phyloP scores from a whole-genome alignment of 2,329 filamentous ascomycete genomes.

The Fusarium nygamai region DNA sequence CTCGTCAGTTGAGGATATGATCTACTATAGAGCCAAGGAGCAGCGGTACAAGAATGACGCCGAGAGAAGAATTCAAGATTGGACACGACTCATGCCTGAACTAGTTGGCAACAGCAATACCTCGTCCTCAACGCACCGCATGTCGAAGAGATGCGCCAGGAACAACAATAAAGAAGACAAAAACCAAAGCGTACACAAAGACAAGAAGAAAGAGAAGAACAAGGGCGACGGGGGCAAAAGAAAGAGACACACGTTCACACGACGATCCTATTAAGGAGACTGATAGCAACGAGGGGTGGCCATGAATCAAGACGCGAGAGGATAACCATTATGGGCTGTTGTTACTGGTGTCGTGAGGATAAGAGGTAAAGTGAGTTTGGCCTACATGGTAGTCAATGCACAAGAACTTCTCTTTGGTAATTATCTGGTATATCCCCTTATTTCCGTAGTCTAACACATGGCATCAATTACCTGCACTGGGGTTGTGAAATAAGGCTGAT shows the following conservation, averaged over 20 bases:
- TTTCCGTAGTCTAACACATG: background rate
- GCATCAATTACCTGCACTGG: background rate
- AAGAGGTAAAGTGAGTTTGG: background rate
- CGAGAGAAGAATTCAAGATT: conserved; percentile 22
- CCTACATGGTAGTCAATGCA: background rate
- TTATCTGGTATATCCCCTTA: background rate
- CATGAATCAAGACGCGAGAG: background rate
- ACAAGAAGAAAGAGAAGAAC: background rate
- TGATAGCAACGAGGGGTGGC: background rate
- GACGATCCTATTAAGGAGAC: background rate
- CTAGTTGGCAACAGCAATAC: background rate
- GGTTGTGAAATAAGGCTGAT: conserved; percentile 2
- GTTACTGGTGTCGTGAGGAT: background rate
- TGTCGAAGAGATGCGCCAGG: background rate
- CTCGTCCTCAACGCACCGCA: background rate
- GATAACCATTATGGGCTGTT: background rate
- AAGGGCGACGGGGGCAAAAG: background rate
- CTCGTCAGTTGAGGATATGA: conserved; percentile 8
- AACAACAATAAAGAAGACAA: background rate
- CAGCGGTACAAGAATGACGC: conserved; percentile 20
- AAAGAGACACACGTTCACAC: background rate
- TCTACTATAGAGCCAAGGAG: conserved; percentile 17
- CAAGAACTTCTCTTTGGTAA: background rate
- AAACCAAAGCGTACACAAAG: background rate
- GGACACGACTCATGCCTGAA: conserved; percentile 23